phyloP scores from a whole-genome alignment of 164 flowering plant species.

The Berberis thunbergii region DNA sequence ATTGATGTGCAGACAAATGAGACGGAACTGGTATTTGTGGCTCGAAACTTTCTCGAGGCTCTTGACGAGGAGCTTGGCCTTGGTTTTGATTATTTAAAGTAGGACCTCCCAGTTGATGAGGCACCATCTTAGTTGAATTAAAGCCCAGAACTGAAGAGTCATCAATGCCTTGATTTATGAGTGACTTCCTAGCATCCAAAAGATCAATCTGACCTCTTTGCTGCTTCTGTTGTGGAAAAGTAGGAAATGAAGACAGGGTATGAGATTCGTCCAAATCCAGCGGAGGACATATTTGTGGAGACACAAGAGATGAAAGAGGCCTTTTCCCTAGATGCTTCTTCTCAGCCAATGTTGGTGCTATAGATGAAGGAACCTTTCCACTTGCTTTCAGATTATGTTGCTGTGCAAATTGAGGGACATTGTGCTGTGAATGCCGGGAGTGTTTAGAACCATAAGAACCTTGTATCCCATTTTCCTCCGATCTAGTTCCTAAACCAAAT shows the following conservation, averaged over 20 bases:
- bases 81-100: conserved; percentile 26
- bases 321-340: conserved; percentile 1
- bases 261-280: conserved; percentile 24
- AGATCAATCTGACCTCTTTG: conserved; percentile 28
- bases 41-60: conserved; percentile 22
- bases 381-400: conserved; percentile 18
- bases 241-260: conserved; percentile 15
- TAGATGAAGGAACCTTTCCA: neutral
- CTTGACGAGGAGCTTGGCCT: conserved; percentile 21
- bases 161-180: conserved; percentile 27
- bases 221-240: conserved; percentile 30
- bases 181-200: conserved; percentile 20
- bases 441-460: conserved; percentile 32
- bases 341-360: neutral
- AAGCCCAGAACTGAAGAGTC: conserved; percentile 24
- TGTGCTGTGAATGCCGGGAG: conserved; percentile 25
- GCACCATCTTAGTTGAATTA: conserved; percentile 18
- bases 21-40: conserved; percentile 18
- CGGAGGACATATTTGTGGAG: conserved; percentile 28
- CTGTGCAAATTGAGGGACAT: conserved; percentile 23
- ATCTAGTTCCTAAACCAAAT: conserved; percentile 7
- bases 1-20: conserved; percentile 17
- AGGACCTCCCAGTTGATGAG: conserved; percentile 21
- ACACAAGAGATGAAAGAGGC: conserved; percentile 15
- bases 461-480: conserved; percentile 22